Conservation (phyloP, 495 filamentous ascomycete genomes). For the Podospora pseudocomata region DNA sequence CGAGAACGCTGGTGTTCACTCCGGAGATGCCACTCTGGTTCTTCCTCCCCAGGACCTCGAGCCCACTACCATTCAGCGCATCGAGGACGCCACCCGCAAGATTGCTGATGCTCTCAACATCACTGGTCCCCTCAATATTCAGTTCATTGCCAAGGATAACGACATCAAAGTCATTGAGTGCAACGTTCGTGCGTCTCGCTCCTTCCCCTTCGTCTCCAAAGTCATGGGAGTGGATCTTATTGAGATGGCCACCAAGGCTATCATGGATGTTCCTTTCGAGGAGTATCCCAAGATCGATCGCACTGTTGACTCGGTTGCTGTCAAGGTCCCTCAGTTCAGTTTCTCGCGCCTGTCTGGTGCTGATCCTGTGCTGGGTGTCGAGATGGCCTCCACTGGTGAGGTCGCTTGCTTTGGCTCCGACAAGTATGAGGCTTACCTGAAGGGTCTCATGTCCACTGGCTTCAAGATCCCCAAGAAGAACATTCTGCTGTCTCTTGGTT, state of each 20-base stretch:
- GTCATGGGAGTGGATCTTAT: conserved; percentile 98
- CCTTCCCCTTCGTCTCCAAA: conserved; percentile 98
- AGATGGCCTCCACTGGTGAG: conserved; percentile 98
- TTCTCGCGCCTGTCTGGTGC: conserved; percentile 95
- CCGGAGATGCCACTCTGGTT: conserved; percentile 90
- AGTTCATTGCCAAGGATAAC: conserved; percentile 99
- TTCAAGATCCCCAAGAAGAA: conserved; percentile 97
- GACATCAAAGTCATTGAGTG: conserved; percentile 99
- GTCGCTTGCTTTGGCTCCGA: conserved; percentile 94
- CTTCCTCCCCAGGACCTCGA: conserved; percentile 93
- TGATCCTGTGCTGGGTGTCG: conserved; percentile 93
- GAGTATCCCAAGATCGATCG: conserved; percentile 76
- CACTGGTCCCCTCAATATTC: conserved; percentile 96
- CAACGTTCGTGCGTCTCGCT: conserved; percentile 92
- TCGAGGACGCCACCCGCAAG: conserved; percentile 92
- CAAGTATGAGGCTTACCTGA: conserved; percentile 97
- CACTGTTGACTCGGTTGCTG: conserved; percentile 80
- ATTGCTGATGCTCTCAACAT: conserved; percentile 94
- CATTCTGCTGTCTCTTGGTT: conserved; percentile 91
- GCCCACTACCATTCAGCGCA: conserved; percentile 79
- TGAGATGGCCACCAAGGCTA: conserved; percentile 98
- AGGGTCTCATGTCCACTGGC: conserved; percentile 89
- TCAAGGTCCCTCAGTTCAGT: conserved; percentile 98
- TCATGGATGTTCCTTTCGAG: conserved; percentile 76
- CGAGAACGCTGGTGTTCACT: conserved; percentile 95